Conservation (phyloP, 345 rosid genomes). For the Dimocarpus longan region DNA sequence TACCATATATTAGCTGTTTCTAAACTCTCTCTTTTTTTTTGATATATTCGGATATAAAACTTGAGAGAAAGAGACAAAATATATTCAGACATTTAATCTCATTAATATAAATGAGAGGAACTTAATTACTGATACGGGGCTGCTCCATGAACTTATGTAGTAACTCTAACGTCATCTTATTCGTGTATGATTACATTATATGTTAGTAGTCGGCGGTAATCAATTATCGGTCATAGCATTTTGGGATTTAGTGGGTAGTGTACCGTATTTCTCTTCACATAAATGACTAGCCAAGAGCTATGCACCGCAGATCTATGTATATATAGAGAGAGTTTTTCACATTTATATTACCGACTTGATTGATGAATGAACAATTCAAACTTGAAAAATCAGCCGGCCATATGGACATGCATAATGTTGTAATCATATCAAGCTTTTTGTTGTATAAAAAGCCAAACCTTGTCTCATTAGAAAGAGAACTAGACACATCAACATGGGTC, state of each 20-base stretch:
- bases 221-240: background rate
- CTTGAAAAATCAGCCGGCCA: background rate
- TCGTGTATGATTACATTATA: background rate
- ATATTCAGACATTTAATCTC: too few species aligned
- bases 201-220: background rate
- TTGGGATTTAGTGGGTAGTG: background rate
- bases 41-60: too few species aligned
- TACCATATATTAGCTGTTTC: background rate
- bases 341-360: constrained; percentile 5
- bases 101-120: background rate
- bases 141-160: too few species aligned
- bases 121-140: background rate
- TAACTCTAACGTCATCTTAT: background rate
- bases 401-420: background rate
- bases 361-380: background rate
- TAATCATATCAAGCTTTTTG: constrained; percentile 4
- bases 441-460: constrained; percentile 43
- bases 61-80: too few species aligned
- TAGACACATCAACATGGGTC: constrained; percentile 26
- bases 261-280: background rate
- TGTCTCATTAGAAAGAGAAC: constrained; percentile 38
- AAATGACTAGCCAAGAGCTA: background rate
- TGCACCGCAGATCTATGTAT: background rate
- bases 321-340: background rate
- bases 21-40: background rate